Percentiles rank a stretch among this genome's conserved stretches.
Evolutionary conservation across 2,329 filamentous ascomycete genomes (phyloP).

Genomic region (Onygena corvina): DNA sequence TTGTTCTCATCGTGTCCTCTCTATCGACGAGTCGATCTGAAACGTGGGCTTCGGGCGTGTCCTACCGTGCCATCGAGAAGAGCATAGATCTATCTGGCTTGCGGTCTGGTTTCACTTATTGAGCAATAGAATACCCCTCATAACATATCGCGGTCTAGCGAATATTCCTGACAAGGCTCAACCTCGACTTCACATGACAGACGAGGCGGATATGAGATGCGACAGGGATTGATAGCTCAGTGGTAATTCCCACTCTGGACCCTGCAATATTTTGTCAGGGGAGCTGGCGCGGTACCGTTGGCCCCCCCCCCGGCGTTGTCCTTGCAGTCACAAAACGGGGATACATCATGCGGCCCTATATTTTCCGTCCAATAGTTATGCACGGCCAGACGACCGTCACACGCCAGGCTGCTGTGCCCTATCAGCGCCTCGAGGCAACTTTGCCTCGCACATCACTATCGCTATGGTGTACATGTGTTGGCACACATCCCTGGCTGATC

Average conservation of each 20-base stretch:
- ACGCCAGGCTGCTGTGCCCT: background rate
- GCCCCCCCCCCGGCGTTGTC: background rate
- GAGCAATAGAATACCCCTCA: too few species aligned
- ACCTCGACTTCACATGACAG: too few species aligned
- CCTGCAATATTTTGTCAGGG: background rate
- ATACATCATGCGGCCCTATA: background rate
- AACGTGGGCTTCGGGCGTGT: background rate
- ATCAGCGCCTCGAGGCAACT: background rate
- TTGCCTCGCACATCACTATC: background rate
- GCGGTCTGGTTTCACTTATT: too few species aligned
- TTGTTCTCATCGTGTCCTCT: background rate
- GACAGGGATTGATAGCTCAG: background rate
- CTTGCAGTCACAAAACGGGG: background rate
- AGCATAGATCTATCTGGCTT: too few species aligned
- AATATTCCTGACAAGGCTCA: too few species aligned
- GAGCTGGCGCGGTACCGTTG: background rate
- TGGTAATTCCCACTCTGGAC: background rate
- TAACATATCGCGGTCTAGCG: too few species aligned
- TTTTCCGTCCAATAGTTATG: background rate
- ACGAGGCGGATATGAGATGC: too few species aligned
- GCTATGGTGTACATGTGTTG: background rate
- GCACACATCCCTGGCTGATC: too few species aligned
- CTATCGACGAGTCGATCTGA: background rate
- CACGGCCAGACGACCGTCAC: background rate
- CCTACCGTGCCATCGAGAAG: background rate